phyloP scores from a whole-genome alignment of 2,329 filamentous ascomycete genomes.

The Thermomyces lanuginosus region DNA sequence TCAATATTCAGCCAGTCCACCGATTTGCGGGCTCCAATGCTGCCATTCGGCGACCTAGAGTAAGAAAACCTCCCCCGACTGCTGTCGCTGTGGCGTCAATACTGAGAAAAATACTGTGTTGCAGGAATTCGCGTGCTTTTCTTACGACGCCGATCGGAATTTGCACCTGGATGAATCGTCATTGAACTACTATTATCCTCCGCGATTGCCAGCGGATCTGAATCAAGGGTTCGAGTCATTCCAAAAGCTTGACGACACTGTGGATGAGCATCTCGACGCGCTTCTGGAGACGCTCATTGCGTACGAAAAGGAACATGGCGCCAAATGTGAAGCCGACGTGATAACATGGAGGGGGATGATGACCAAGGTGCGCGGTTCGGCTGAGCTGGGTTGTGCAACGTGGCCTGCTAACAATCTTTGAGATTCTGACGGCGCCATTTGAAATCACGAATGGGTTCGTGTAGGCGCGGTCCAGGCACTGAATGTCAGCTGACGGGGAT shows the following conservation, averaged over 20 bases:
- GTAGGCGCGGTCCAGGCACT: slow-evolving; percentile 4
- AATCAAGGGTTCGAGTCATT: slow-evolving; percentile 70
- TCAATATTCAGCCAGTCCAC: slow-evolving; percentile 52
- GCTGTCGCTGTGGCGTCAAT: neutral
- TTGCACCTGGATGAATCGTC: slow-evolving; percentile 64
- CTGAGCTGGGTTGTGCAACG: neutral
- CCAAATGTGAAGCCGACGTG: slow-evolving; percentile 57
- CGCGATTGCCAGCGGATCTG: slow-evolving; percentile 52
- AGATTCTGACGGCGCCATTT: slow-evolving; percentile 78
- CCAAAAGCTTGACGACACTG: slow-evolving; percentile 60
- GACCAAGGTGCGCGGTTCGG: slow-evolving; percentile 54
- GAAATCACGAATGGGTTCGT: slow-evolving; percentile 62
- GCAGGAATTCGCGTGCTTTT: slow-evolving; percentile 91
- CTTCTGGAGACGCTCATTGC: slow-evolving; percentile 59
- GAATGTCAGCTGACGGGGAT: slow-evolving; percentile 6
- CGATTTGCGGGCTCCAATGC: slow-evolving; percentile 53
- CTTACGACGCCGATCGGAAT: slow-evolving; percentile 69
- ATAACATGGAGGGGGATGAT: slow-evolving; percentile 97
- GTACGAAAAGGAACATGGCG: slow-evolving; percentile 52
- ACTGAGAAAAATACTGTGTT: slow-evolving; percentile 5
- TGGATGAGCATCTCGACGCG: slow-evolving; percentile 77
- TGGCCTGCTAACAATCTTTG: neutral
- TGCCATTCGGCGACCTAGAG: slow-evolving; percentile 59
- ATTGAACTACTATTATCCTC: slow-evolving; percentile 76
- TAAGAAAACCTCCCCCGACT: slow-evolving; percentile 19